Evolutionary conservation across 2,329 filamentous ascomycete species (phyloP), one percentile per base, ranked within the genome.

Genomic region (Mycocentrospora acerina): DNA sequence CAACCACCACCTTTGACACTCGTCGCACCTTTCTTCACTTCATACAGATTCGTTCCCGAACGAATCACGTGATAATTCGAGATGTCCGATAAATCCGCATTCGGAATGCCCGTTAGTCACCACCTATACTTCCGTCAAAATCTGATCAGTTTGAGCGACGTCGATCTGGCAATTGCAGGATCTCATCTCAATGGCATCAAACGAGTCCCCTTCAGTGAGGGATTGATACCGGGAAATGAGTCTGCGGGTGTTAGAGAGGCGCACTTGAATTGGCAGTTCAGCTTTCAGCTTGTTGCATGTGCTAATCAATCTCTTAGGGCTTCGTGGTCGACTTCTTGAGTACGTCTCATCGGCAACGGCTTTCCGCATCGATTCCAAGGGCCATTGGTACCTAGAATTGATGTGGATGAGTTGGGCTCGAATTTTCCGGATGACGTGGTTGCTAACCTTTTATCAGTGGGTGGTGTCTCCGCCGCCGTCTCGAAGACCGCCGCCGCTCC

Each of bases 401-500:
- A 53, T 54, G 42, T 29, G 36, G 40, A 33, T 10, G 30, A 14
- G 19, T 36, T 37, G 29, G 29, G 25, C 30, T 36, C 29, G 41
- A 29, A 24, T 46, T 54, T 43, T 38, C 18, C 16, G 11, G 28
- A 14, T 18, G 32, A 37, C 24, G 37, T 50, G 45, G 47, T 35
- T 44, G 68, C 76, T 78, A 68, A 78, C 69, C 37, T 38, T 44
- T 57, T 62, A 60, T 68, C 65, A 95, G 90, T 98, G 93, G 93
- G 93, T 86, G 93, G 93, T 96, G 86, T 98, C 66, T 96, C 93
- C 71, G 93, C 93, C 77, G 93, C 93, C 77, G 90, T 98, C 86
- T 98, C 93, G 74, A 98, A 98, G 90, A 98, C 93, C 64, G 93
- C 93, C 71, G 93, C 93, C 73, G 93, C 93, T 79, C 93, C 93